These are phyloP conservation scores for Alternaria postmessia DNA, from an alignment of 2,329 filamentous ascomycete genomes.

Conservation along the genomic window DNA sequence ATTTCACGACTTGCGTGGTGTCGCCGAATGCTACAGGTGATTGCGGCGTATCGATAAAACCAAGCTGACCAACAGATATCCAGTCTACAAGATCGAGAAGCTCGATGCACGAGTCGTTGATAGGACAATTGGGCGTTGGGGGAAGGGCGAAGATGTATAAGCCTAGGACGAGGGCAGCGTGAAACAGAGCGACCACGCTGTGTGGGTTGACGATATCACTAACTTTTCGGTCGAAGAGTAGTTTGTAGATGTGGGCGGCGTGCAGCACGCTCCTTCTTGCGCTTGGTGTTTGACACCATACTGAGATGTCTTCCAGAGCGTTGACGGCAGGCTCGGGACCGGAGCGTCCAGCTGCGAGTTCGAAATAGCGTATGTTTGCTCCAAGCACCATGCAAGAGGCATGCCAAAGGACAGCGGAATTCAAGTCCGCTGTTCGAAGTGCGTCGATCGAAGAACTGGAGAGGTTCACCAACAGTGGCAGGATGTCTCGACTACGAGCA, in stretches of 20 bases:
- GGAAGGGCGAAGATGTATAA: slow-evolving; percentile 61
- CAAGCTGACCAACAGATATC: slow-evolving; percentile 56
- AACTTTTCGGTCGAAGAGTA: slow-evolving; percentile 61
- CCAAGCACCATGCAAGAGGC: slow-evolving; percentile 62
- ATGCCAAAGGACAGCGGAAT: slow-evolving; percentile 62
- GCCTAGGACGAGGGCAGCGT: slow-evolving; percentile 60
- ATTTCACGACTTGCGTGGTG: slow-evolving; percentile 49
- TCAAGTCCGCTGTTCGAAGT: slow-evolving; percentile 57
- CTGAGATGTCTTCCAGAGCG: slow-evolving; percentile 60
- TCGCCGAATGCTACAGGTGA: slow-evolving; percentile 32
- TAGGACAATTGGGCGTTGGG: slow-evolving; percentile 40
- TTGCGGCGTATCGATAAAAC: slow-evolving; percentile 50
- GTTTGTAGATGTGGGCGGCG: slow-evolving; percentile 61
- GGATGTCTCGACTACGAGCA: slow-evolving; percentile 53
- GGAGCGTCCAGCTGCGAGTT: slow-evolving; percentile 60
- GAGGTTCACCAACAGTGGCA: slow-evolving; percentile 48
- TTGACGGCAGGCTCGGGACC: slow-evolving; percentile 58
- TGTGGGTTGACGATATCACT: slow-evolving; percentile 63
- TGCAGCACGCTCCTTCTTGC: slow-evolving; percentile 61
- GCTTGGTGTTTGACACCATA: slow-evolving; percentile 61
- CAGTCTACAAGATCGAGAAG: slow-evolving; percentile 61
- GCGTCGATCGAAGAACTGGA: slow-evolving; percentile 54
- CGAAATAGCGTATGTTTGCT: slow-evolving; percentile 62
- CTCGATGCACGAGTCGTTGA: slow-evolving; percentile 51
- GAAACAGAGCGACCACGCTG: slow-evolving; percentile 60